Base-by-base conservation (phyloP, 306 rosid species). In the Lathyrus aphaca region DNA sequence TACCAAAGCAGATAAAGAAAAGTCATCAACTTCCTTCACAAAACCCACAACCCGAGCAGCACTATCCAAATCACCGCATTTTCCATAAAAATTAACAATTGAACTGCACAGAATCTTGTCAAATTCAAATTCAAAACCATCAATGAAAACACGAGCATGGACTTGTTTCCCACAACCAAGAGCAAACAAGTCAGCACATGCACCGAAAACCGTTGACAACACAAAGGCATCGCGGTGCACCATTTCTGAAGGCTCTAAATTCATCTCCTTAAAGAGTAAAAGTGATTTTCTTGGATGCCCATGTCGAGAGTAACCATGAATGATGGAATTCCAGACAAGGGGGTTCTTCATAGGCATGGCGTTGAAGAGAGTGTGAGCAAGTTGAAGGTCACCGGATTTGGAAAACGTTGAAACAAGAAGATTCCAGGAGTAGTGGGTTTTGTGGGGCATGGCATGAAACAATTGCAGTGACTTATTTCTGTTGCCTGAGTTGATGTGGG, bases 1-100 rank as follows among this genome's bases (percentile, higher is more conserved):
- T 49, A 88, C 74, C 81, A 91, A 35, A 72, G 96, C 88, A n/a
- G 96, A 91, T 15, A 86, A 32, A 72, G 97, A 91, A 73, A 85
- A 91, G 15, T 88, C 93, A 79, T 91, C 91, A 1, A 85, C 87
- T 39, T 88, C 97, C 75, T 63, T 77, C 66, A 78, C 74, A 75
- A 51, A 19, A 75, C 71, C 77, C 78, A 83, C 64, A 67, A 83
- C 63, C 1, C 69, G 71, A 79, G 78, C 82, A 60, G 97, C 93
- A 57, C 81, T 74, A 68, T 77, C 83, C 80, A 85, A 84, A 66
- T 91, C 88, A 37, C 93, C 87, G 75, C 96, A 88, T 69, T 86
- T 86, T 2, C 86, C 88, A 74, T 91, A 91, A 50, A 91, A 75
- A 64, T 83, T 87, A 67, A 86, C 75, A 39, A 88, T 23, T 0